Evolutionary conservation across 106 monocot genomes (phyloP), one percentile per base, ranked within the genome.

Genomic region (Apostasia ramifera): DNA sequence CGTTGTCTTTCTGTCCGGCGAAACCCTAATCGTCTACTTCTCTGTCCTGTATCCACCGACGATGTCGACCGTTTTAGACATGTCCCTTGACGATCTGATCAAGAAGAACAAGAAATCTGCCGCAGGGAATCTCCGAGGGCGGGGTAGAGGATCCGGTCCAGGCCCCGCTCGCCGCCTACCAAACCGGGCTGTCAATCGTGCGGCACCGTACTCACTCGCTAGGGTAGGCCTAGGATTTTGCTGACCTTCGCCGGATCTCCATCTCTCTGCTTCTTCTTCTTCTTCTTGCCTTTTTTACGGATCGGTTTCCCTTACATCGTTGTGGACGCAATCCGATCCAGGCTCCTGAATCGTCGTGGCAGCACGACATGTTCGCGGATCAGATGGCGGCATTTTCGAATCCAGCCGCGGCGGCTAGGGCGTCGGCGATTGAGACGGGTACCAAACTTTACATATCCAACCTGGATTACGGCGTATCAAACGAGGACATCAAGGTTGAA

Each of bases 401-500:
- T 58, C 67, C 70, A 47, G 69, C 75, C 5, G 52, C 78, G 40
- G 72, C 70, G 47, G 78, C 72, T 46, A 69, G 81, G 61, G 69
- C 71, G 43, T 70, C 83, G 8, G 56, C 80, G 10, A 84, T 91
- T 5, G 87, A 91, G 81, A 91, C 91, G 0, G 91, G 87, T 9
- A 87, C 84, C 42, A 91, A 91, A 78, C 80, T 91, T 9, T 87
- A 91, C 77, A 82, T 91, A 48, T 91, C 91, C 45, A 91, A 91
- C 47, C 66, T 91, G 70, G 87, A 91, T 10, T 91, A 87, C 53
- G 87, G 84, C 6, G 91, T 91, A 9, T 91, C 87, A 4, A 87
- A 82, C 53, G 87, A 91, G 55, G 91, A 90, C 44, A 73, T 90
- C 61, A 85, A 90, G 80, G 89, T 89, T 65, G 47, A 65, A 15